These are phyloP conservation scores for Trametes maxima DNA, from an alignment of 768 basidiomycete genomes.

Conservation along the genomic window DNA sequence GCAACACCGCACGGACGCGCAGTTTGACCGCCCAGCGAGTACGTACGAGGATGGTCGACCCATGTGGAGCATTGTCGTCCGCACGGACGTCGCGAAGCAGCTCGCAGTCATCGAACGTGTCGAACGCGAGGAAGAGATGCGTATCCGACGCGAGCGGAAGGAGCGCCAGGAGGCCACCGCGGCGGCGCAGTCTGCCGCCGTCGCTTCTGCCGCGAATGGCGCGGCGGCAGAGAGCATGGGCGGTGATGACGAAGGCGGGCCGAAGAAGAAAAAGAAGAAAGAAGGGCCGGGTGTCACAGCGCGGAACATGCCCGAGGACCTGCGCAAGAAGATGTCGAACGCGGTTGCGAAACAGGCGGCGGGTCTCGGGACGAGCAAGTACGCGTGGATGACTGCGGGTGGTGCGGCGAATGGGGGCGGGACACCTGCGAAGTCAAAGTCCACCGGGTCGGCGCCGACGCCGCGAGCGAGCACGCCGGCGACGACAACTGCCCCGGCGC, in stretches of 20 bases:
- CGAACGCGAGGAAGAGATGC: constrained; percentile 84
- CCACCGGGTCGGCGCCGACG: constrained; percentile 26
- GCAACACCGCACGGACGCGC: constrained; percentile 68
- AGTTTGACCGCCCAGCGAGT: constrained; percentile 68
- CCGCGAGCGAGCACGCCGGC: constrained; percentile 32
- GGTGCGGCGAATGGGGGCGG: constrained; percentile 41
- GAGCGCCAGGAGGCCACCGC: constrained; percentile 74
- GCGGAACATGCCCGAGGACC: constrained; percentile 89
- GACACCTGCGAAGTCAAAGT: constrained; percentile 38
- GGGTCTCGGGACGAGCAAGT: constrained; percentile 74
- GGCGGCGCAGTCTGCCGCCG: constrained; percentile 62
- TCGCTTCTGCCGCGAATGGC: constrained; percentile 52
- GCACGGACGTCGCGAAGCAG: constrained; percentile 81
- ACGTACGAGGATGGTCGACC: constrained; percentile 67
- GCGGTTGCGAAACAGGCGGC: constrained; percentile 87
- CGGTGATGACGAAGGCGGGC: constrained; percentile 54
- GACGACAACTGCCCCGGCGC: constrained; percentile 36
- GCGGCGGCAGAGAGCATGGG: constrained; percentile 38
- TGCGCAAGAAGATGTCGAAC: constrained; percentile 90
- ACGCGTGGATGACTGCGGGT: constrained; percentile 82
- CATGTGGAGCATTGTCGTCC: constrained; percentile 82
- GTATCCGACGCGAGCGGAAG: constrained; percentile 73
- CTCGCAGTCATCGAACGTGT: constrained; percentile 71
- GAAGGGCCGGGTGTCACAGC: constrained; percentile 85
- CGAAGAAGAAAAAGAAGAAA: constrained; percentile 78